Base-by-base conservation (phyloP, 495 filamentous ascomycete species). In the Aspergillus bertholletiae region DNA sequence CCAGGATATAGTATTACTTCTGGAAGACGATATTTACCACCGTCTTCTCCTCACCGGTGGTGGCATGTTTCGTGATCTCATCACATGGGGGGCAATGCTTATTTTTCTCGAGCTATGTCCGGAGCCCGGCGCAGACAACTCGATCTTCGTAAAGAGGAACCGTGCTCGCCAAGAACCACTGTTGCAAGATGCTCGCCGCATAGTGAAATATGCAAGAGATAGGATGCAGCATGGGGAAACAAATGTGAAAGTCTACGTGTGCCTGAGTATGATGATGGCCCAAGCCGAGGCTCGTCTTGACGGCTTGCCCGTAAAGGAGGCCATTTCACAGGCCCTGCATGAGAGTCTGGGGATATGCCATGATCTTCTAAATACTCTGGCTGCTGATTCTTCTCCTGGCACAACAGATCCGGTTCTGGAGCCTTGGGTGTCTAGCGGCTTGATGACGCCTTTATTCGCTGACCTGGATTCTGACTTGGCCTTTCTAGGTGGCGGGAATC, bases 171-270 rank as follows among this genome's bases (percentile, higher is more conserved):
- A 61, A 6, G 61, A 66, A 41, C 53, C 56, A 21, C 60, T 80
- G 3, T 69, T 72, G 5, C 52, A 69, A 43, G 60, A 67, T 39
- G 58, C 77, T n/a, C 62, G 53, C 6, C 60, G 68, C 21, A 52
- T 76, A 18, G 57, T 69, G 13, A 37, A 62, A 15, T 58, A 74
- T 32, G 67, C 73, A 0, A 35, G 60, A 23, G 71, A 76, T 34
- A 63, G 78, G 11, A 65, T 82, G 23, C 55, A 55, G 6, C 57
- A 74, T 41, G 78, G 77, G 6, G 80, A 83, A 47, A 80, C 75
- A 1, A 83, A 78, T 52, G 68, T 80, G 18, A 82, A 81, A 51
- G 60, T 50, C 15, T 71, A 78, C 46, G 62, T 78, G 57, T 80
- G 74, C 55, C 39, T 80, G 6, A 66, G 56, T 49, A 77, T 81